A percentile compares a stretch with the other conserved stretches of the same genome.
phyloP scores from a whole-genome alignment of 2,329 filamentous ascomycete genomes.

The Akanthomyces dipterigenus region DNA sequence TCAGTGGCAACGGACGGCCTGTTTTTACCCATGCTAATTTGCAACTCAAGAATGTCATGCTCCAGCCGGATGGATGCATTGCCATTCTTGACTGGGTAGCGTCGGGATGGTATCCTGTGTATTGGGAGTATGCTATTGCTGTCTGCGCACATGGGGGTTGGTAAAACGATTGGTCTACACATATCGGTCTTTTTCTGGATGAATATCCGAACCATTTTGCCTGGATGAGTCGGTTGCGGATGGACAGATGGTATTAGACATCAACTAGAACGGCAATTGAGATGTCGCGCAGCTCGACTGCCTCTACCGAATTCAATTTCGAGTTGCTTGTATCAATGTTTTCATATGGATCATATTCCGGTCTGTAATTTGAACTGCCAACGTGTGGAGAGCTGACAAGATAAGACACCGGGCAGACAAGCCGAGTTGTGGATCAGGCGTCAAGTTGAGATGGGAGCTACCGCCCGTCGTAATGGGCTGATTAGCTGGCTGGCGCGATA shows the following conservation, averaged over 20 bases:
- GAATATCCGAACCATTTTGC: slow-evolving; percentile 2
- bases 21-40: slow-evolving; percentile 8
- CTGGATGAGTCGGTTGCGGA: slow-evolving; percentile 5
- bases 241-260: slow-evolving; percentile 6
- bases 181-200: slow-evolving; percentile 3
- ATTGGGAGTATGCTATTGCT: slow-evolving; percentile 9
- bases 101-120: slow-evolving; percentile 4
- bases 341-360: too few species aligned
- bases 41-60: slow-evolving; percentile 8
- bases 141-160: not conserved
- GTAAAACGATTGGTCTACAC: slow-evolving; percentile 4
- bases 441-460: too few species aligned
- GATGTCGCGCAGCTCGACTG: too few species aligned
- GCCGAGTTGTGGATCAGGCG: too few species aligned
- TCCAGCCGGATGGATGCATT: not conserved
- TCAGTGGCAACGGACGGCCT: not conserved
- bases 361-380: too few species aligned
- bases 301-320: too few species aligned
- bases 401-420: too few species aligned
- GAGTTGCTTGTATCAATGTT: too few species aligned
- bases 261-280: too few species aligned
- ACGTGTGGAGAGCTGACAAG: too few species aligned
- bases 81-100: slow-evolving; percentile 6
- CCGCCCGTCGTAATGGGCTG: too few species aligned
- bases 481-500: too few species aligned